Evolutionary conservation across 2,329 filamentous ascomycete genomes (phyloP).

Genomic region (Fusarium armeniacum): DNA sequence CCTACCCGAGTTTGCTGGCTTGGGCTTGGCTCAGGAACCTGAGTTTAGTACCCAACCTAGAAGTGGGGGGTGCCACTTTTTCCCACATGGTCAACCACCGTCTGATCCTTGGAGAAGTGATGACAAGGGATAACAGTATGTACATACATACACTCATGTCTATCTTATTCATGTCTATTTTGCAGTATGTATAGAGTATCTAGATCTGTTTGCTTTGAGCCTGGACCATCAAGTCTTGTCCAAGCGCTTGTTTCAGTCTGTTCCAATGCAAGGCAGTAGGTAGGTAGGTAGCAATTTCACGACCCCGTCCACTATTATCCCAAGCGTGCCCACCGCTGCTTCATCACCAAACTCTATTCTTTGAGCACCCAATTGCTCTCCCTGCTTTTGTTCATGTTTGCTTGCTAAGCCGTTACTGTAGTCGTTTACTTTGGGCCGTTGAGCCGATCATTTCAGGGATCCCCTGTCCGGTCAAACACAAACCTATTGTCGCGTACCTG

Average conservation of each 20-base stretch:
- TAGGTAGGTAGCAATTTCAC: conserved; percentile 43
- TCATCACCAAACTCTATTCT: conserved; percentile 50
- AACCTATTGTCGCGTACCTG: conserved; percentile 1
- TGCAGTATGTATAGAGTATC: background rate
- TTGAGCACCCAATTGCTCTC: conserved; percentile 30
- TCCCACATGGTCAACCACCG: conserved; percentile 45
- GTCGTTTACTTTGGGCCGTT: conserved; percentile 29
- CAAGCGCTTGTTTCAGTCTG: conserved; percentile 22
- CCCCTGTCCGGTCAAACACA: conserved; percentile 19
- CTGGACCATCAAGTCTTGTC: conserved; percentile 14
- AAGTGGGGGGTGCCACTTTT: conserved; percentile 9
- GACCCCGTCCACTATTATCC: conserved; percentile 26
- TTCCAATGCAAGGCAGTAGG: background rate
- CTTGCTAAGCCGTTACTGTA: conserved; percentile 38
- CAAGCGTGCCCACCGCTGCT: conserved; percentile 46
- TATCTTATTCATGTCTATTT: background rate
- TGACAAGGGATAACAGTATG: background rate
- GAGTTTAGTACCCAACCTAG: background rate
- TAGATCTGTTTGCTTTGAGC: background rate
- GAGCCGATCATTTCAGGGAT: conserved; percentile 27
- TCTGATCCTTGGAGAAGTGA: background rate
- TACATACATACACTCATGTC: background rate
- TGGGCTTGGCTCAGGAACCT: conserved; percentile 10
- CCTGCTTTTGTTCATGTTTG: conserved; percentile 28
- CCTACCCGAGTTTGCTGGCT: background rate